phyloP scores from a whole-genome alignment of 495 filamentous ascomycete genomes.

The Xylaria telfairii region DNA sequence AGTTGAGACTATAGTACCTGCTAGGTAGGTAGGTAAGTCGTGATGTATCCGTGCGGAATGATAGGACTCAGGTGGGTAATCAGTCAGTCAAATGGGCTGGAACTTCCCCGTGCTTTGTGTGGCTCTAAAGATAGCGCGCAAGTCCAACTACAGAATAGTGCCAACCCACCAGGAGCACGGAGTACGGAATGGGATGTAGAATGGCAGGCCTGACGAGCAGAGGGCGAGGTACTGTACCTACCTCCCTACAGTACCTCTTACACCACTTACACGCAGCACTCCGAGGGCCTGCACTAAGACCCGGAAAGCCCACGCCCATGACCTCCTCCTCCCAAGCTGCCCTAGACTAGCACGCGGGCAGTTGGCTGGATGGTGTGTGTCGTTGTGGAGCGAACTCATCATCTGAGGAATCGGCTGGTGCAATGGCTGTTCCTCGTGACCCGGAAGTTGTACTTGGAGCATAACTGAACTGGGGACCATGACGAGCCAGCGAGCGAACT shows the following conservation, averaged over 20 bases:
- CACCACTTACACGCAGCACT: background rate
- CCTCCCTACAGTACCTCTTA: background rate
- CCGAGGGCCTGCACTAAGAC: background rate
- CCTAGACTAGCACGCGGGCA: constrained; percentile 19
- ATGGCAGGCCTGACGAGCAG: background rate
- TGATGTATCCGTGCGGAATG: constrained; percentile 8
- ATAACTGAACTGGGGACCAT: background rate
- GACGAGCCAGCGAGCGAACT: background rate
- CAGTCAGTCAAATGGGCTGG: constrained; percentile 13
- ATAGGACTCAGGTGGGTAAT: background rate
- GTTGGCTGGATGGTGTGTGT: constrained; percentile 28
- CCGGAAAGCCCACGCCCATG: constrained; percentile 2
- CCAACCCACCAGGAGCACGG: background rate
- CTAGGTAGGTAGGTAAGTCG: too few species aligned
- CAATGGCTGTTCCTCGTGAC: constrained; percentile 27
- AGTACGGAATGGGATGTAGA: background rate
- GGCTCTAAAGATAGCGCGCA: constrained; percentile 25
- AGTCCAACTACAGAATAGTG: constrained; percentile 2
- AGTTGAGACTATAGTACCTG: constrained; percentile 8
- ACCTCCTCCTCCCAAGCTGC: background rate
- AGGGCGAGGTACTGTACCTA: background rate
- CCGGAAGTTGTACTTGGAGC: constrained; percentile 2
- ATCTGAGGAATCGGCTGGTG: constrained; percentile 24
- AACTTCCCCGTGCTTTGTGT: constrained; percentile 29
- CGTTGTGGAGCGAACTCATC: constrained; percentile 23